A percentile compares a stretch with the other conserved stretches of the same genome.
phyloP scores from a whole-genome alignment of 192 early-diverging fungal species.

The Entomortierella chlamydospora region DNA sequence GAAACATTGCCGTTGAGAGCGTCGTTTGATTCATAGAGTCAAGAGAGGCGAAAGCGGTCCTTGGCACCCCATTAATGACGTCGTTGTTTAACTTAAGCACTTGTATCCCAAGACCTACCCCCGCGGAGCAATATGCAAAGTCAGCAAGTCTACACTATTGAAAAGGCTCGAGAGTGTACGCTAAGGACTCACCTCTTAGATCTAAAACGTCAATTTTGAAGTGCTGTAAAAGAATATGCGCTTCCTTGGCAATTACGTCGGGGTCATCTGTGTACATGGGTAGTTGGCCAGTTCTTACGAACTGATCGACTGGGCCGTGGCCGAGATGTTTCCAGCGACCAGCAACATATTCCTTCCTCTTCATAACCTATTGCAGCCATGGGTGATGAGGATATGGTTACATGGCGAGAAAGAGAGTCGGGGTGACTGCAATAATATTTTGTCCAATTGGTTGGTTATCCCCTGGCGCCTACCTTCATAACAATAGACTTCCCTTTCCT shows the following conservation, averaged over 20 bases:
- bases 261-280: constrained; percentile 61
- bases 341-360: constrained; percentile 59
- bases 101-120: constrained; percentile 64
- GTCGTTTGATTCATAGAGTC: constrained; percentile 43
- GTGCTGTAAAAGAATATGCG: constrained; percentile 45
- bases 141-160: background rate
- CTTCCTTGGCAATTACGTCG: constrained; percentile 52
- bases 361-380: constrained; percentile 57
- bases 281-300: constrained; percentile 63
- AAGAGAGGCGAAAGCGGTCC: constrained; percentile 1
- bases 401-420: background rate
- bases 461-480: constrained; percentile 63
- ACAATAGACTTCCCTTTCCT: constrained; percentile 71
- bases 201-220: constrained; percentile 57
- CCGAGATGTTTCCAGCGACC: constrained; percentile 73
- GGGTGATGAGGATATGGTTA: background rate
- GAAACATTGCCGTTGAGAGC: constrained; percentile 32
- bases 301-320: constrained; percentile 72
- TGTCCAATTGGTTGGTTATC: too few species aligned
- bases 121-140: background rate
- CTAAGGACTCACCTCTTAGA: constrained; percentile 50
- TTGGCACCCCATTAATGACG: constrained; percentile 18
- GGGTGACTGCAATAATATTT: too few species aligned
- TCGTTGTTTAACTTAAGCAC: constrained; percentile 60
- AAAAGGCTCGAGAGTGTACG: background rate